These are phyloP conservation scores for Ascochyta pisi DNA, from an alignment of 2,329 filamentous ascomycete species.

Conservation along the genomic window DNA sequence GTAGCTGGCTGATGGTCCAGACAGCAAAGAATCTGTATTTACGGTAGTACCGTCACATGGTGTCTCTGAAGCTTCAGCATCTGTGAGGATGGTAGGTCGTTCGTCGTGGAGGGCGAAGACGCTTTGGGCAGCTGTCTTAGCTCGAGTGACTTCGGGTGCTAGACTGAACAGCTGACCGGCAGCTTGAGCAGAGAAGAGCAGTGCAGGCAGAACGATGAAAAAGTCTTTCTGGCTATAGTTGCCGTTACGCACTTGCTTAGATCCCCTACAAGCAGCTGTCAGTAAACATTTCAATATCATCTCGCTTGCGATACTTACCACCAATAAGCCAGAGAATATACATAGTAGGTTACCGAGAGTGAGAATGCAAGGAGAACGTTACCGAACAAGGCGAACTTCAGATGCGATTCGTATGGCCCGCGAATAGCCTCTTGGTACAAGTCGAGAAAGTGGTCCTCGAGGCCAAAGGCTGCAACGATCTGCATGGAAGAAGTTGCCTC, in stretches of 20 bases:
- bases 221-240: slow-evolving; percentile 52
- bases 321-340: slow-evolving; percentile 59
- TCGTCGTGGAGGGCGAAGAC: slow-evolving; percentile 53
- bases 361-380: slow-evolving; percentile 55
- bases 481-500: slow-evolving; percentile 72
- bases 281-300: slow-evolving; percentile 9
- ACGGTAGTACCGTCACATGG: neutral
- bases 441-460: slow-evolving; percentile 50
- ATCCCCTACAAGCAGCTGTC: slow-evolving; percentile 32
- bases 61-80: neutral
- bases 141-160: slow-evolving; percentile 54
- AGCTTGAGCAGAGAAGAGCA: slow-evolving; percentile 56
- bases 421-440: slow-evolving; percentile 49
- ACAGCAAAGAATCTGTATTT: slow-evolving; percentile 18
- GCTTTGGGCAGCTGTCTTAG: slow-evolving; percentile 54
- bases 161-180: slow-evolving; percentile 57
- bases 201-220: slow-evolving; percentile 55
- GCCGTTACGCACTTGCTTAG: slow-evolving; percentile 53
- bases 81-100: slow-evolving; percentile 48
- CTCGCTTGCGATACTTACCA: slow-evolving; percentile 43
- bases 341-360: slow-evolving; percentile 55
- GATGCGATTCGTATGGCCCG: slow-evolving; percentile 50
- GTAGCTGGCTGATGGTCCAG: slow-evolving; percentile 26
- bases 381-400: slow-evolving; percentile 49
- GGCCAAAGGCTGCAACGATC: slow-evolving; percentile 59